These are phyloP conservation scores for Blastomyces parvus DNA, from an alignment of 2,329 filamentous ascomycete species.

Conservation along the genomic window DNA sequence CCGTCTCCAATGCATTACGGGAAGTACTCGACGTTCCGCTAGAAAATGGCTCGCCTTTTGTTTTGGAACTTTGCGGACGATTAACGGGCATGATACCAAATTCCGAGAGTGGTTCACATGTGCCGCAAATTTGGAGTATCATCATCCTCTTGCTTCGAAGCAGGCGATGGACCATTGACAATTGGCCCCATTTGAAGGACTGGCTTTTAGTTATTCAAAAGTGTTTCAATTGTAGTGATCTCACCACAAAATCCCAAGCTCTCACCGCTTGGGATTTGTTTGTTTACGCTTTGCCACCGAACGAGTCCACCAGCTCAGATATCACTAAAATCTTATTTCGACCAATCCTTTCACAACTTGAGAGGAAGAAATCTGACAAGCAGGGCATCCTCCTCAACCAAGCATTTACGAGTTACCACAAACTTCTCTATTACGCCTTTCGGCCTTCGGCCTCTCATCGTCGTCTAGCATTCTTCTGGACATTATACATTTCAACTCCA, in stretches of 20 bases:
- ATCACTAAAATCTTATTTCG: slow-evolving; percentile 57
- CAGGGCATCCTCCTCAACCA: slow-evolving; percentile 38
- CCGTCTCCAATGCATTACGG: slow-evolving; percentile 55
- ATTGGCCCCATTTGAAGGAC: slow-evolving; percentile 62
- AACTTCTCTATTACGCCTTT: slow-evolving; percentile 73
- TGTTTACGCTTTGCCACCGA: slow-evolving; percentile 61
- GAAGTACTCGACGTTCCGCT: slow-evolving; percentile 42
- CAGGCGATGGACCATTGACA: slow-evolving; percentile 47
- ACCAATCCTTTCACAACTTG: slow-evolving; percentile 60
- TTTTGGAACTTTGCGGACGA: slow-evolving; percentile 57
- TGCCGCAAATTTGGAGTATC: slow-evolving; percentile 84
- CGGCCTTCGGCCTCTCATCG: slow-evolving; percentile 56
- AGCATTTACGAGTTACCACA: slow-evolving; percentile 64
- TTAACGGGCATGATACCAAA: slow-evolving; percentile 57
- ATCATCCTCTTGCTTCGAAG: slow-evolving; percentile 65
- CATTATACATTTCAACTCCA: slow-evolving; percentile 58
- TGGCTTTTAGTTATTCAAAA: slow-evolving; percentile 73
- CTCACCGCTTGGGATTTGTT: slow-evolving; percentile 81
- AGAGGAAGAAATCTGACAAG: slow-evolving; percentile 51
- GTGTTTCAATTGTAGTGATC: slow-evolving; percentile 73
- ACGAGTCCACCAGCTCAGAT: slow-evolving; percentile 46
- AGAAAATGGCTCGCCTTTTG: slow-evolving; percentile 51
- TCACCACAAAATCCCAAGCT: slow-evolving; percentile 61
- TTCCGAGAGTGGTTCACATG: slow-evolving; percentile 52
- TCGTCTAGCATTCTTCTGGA: slow-evolving; percentile 72